These are phyloP conservation scores for Domatiomyces catenatus DNA, from an alignment of 2,329 filamentous ascomycete genomes.

Conservation along the genomic window DNA sequence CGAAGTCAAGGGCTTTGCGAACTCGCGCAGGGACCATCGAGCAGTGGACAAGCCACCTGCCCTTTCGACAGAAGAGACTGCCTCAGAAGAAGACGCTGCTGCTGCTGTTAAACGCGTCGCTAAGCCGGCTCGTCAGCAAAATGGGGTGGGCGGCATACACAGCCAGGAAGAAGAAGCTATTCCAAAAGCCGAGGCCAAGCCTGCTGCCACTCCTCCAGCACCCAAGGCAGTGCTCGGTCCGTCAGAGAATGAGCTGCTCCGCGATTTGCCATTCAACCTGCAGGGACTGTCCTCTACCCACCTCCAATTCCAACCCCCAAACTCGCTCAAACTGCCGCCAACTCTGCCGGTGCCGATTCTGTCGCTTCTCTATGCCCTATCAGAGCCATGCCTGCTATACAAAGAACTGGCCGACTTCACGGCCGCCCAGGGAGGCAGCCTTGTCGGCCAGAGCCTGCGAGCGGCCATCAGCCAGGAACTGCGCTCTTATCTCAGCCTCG, in stretches of 20 bases:
- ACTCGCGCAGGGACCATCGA: neutral
- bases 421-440: conserved; percentile 61
- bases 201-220: neutral
- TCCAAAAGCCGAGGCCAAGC: neutral
- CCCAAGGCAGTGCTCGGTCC: conserved; percentile 24
- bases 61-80: neutral
- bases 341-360: conserved; percentile 72
- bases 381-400: conserved; percentile 89
- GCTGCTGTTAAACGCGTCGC: neutral
- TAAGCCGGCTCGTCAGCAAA: conserved; percentile 2
- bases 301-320: conserved; percentile 55
- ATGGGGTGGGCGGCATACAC: neutral
- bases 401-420: conserved; percentile 66
- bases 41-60: conserved; percentile 4
- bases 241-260: conserved; percentile 50
- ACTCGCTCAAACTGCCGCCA: conserved; percentile 58
- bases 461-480: conserved; percentile 75
- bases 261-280: conserved; percentile 80
- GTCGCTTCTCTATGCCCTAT: conserved; percentile 72
- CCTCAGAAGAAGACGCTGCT: conserved; percentile 2
- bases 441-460: conserved; percentile 83
- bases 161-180: conserved; percentile 1
- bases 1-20: conserved; percentile 2
- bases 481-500: conserved; percentile 73
- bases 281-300: conserved; percentile 84